A percentile compares a stretch with the other conserved stretches of the same genome.
Evolutionary conservation across 495 filamentous ascomycete genomes (phyloP).

Genomic region (Sordaria brevicollis): DNA sequence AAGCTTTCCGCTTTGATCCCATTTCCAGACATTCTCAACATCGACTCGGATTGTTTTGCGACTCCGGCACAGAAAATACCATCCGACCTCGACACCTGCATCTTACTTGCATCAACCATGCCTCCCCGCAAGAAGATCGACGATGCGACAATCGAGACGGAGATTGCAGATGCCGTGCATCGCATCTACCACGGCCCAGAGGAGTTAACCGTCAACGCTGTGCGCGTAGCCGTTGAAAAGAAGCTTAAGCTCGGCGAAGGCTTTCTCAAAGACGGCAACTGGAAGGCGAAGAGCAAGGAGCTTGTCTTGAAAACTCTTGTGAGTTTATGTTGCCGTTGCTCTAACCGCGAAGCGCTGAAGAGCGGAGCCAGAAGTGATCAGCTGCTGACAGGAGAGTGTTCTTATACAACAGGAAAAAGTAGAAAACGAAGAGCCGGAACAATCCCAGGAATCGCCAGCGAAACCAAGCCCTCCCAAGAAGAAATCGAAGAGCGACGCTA

Average conservation of each 20-base stretch:
- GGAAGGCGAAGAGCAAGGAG: constrained; percentile 72
- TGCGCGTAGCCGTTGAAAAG: constrained; percentile 58
- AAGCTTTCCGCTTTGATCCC: not conserved
- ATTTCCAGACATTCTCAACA: not conserved
- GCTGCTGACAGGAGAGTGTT: not conserved
- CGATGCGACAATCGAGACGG: constrained; percentile 26
- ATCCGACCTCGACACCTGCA: not conserved
- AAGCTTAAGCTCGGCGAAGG: constrained; percentile 52
- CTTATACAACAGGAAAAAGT: not conserved
- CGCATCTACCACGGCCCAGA: constrained; percentile 46
- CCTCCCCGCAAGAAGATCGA: not conserved
- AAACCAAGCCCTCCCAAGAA: not conserved
- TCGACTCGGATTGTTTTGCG: not conserved
- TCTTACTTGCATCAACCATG: not conserved
- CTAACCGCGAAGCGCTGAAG: no score
- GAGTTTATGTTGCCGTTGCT: no score
- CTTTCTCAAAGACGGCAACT: constrained; percentile 58
- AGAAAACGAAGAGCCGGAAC: constrained; percentile 2
- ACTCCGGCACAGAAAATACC: not conserved
- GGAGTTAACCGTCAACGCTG: constrained; percentile 64
- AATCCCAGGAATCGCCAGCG: constrained; percentile 12
- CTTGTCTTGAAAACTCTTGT: constrained; percentile 66
- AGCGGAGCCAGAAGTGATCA: not conserved
- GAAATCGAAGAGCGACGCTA: constrained; percentile 7
- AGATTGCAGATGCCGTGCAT: constrained; percentile 50